Evolutionary conservation across 495 filamentous ascomycete species (phyloP), one percentile per base, ranked within the genome.

Genomic region (Aspergillus egyptiacus): DNA sequence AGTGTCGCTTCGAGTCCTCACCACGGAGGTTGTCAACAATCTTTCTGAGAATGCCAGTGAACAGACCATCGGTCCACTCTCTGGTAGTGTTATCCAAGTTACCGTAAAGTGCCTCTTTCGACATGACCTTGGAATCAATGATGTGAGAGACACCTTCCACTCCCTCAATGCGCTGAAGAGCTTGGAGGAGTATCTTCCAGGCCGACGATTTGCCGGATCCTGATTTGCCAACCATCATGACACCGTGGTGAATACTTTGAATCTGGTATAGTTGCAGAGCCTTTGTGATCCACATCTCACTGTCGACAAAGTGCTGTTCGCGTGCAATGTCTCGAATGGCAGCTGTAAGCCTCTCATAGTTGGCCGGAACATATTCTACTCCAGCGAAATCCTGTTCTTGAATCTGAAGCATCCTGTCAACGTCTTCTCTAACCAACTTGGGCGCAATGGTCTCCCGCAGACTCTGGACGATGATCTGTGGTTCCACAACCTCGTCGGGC

Each of bases 51-150:
- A 96, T 99, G 59, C 94, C 93, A 27, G 93, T 99, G 68, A 97
- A 99, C 9, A 99, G 75, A 61, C 93, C 93, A 59, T 99, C 93
- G 0, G 91, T 96, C 93, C 93, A 99, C 68, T 99, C 93, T 56
- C 93, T 78, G 3, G 93, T 99, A 9, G 93, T 99, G 36, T 87
- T 91, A 65, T 99, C 93, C 24, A 99, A 75, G 55, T 80, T 96
- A 61, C 93, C 93, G 60, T 97, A 99, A 4, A 99, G 76, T 4
- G 84, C 84, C 66, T 99, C 93, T 68, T 99, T 99, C 27, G 91
- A 95, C 94, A 99, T 99, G 62, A 99, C 94, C 70, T 99, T 99
- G 18, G 91, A 91, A 66, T 99, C 93, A 54, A 99, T 99, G 55
- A 97, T 87, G 59, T 99, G 94, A 57, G 81, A 94, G 25, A 97